A percentile compares a stretch with the other conserved stretches of the same genome.
Evolutionary conservation across 495 filamentous ascomycete species (phyloP).

Genomic region (Penicillium pancosmium): DNA sequence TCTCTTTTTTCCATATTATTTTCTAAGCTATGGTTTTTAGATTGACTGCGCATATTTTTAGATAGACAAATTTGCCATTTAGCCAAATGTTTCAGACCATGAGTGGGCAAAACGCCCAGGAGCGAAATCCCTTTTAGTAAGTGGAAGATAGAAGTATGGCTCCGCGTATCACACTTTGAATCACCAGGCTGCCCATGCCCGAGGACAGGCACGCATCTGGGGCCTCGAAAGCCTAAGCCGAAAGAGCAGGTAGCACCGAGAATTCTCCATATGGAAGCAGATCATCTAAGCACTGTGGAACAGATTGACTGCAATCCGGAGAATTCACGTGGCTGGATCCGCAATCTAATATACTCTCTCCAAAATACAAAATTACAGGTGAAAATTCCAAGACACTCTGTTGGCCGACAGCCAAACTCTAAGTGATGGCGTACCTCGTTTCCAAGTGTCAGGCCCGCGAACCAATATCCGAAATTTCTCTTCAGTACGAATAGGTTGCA

Average conservation of each 20-base stretch:
- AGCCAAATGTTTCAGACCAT: neutral
- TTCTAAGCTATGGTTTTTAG: neutral
- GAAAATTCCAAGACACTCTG: neutral
- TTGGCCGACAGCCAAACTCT: constrained; percentile 2
- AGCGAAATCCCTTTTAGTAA: neutral
- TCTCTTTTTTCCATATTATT: neutral
- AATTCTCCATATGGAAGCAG: constrained; percentile 17
- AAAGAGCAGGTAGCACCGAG: constrained; percentile 16
- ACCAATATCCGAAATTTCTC: neutral
- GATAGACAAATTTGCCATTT: neutral
- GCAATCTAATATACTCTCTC: neutral
- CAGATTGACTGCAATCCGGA: constrained; percentile 3
- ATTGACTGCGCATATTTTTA: neutral
- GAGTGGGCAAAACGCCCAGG: neutral
- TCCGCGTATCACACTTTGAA: constrained; percentile 19
- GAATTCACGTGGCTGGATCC: constrained; percentile 22
- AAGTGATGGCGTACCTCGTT: neutral
- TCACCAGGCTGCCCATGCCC: neutral
- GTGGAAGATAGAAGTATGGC: constrained; percentile 10
- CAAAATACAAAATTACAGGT: neutral
- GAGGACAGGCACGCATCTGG: neutral
- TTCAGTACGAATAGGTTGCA: neutral
- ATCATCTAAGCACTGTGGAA: constrained; percentile 12
- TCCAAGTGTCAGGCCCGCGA: neutral
- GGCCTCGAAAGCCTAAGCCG: neutral